Base-by-base conservation (phyloP, 1,284 basidiomycete species). In the Puccinia coronata region DNA sequence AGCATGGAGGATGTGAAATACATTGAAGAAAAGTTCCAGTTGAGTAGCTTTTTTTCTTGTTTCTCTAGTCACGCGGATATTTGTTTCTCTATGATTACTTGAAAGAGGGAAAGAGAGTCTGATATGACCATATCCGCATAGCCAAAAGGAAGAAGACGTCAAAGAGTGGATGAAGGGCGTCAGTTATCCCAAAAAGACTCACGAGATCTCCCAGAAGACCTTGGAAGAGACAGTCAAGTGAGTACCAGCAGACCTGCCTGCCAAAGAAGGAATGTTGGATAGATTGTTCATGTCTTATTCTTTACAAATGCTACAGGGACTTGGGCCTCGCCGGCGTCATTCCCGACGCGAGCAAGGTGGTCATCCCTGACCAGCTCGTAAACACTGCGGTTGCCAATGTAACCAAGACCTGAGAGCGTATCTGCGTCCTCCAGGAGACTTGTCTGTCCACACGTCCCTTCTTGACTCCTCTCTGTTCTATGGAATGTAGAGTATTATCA, bases 301-400 rank as follows among this genome's bases (percentile, higher is more conserved):
- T 6, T 31, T 1, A 25, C 20, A 16, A 0, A 34, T 49, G 16
- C 1, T 16, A 23, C 76, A 93, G 92, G 70, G 89, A 91, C 5
- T 88, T 94, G 23, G 90, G 90, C 82, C 90, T 92, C 83, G 92
- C 93, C 1, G 92, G 92, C 8, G 92, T 93, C 14, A 89, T 94
- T 72, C 89, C 89, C 83, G 85, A 87, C 2, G 90, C 91, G 1
- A 88, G 88, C 59, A 88, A 87, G 28, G 91, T 90, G 0, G 92
- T 91, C 87, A 85, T 90, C 47, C 85, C 91, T 23, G 86, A 86
- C 8, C 85, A 89, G 59, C 93, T 93, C 85, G 90, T 94, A 43
- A 88, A 92, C 84, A 87, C 86, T 6, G 87, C 88, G 23, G 87
- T 91, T 9, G 89, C 88, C 2, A 87, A 85, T 82, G 83, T 90